Conservation (phyloP, 768 basidiomycete genomes). For the Roridomyces roridus region DNA sequence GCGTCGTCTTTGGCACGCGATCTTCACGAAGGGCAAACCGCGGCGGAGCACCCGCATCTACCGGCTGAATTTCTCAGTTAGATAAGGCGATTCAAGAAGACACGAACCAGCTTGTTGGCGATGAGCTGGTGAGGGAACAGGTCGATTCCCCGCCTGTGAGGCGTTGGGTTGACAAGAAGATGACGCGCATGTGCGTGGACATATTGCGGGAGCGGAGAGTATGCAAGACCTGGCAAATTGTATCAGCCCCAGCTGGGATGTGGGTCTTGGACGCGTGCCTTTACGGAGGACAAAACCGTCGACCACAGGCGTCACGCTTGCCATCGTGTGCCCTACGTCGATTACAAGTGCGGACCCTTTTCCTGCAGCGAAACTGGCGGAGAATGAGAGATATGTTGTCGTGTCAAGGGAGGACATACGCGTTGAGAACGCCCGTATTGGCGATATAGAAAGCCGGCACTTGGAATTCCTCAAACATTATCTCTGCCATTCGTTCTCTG, state of each 20-base stretch:
- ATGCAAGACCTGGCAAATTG: slow-evolving; percentile 66
- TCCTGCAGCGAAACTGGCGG: slow-evolving; percentile 87
- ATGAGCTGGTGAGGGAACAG: slow-evolving; percentile 90
- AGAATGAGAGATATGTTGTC: background rate
- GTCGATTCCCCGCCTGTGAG: slow-evolving; percentile 63
- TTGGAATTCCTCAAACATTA: slow-evolving; percentile 96
- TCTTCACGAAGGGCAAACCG: slow-evolving; percentile 79
- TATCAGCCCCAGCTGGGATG: background rate
- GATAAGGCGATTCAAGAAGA: no score
- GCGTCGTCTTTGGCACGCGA: slow-evolving; percentile 71
- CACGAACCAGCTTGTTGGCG: slow-evolving; percentile 72
- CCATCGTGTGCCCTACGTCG: slow-evolving; percentile 88
- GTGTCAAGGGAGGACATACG: slow-evolving; percentile 51
- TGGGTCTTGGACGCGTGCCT: slow-evolving; percentile 53
- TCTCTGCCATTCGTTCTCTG: slow-evolving; percentile 93
- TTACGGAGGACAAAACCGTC: slow-evolving; percentile 98
- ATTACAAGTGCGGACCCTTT: slow-evolving; percentile 97
- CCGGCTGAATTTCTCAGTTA: slow-evolving; percentile 54
- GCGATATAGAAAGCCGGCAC: slow-evolving; percentile 97
- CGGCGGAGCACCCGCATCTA: slow-evolving; percentile 71
- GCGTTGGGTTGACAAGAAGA: slow-evolving; percentile 57
- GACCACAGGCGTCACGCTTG: slow-evolving; percentile 93
- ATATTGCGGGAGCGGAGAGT: slow-evolving; percentile 78
- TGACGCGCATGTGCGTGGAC: slow-evolving; percentile 82
- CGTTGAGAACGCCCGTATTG: slow-evolving; percentile 91